Evolutionary conservation across 2,329 filamentous ascomycete species (phyloP), one percentile per base, ranked within the genome.

Genomic region (Aspergillus carbonarius): DNA sequence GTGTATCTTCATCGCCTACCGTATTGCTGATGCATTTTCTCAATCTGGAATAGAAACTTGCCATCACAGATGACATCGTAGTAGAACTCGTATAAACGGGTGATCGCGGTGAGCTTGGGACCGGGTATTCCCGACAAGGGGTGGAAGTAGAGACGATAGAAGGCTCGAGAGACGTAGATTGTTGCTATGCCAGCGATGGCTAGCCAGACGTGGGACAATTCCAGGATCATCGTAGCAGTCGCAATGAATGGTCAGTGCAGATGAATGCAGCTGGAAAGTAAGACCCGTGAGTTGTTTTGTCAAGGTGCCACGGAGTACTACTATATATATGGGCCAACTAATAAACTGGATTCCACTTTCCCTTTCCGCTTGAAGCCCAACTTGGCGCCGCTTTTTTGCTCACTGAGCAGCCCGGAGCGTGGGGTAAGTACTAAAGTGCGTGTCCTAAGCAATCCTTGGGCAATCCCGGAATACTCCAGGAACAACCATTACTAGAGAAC

Each of bases 11-110:
- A 15, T 18, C 27, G 9, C 39, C 5, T 35, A 60, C 58, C 58
- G 10, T 60, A 60, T 49, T 44, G n/a, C n/a, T 56, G 13, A 39
- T 60, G 58, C 49, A 51, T 51, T 39, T 39, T 40, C 32, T 51
- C 20, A 18, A 39, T 40, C 23, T 51, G 32, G 1, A 37, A 40
- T 1, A 51, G 32, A 39, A 51, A 51, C n/a, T n/a, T 20, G 5
- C 49, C 49, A 17, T 32, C 10, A 18, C 15, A n/a, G 20, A 51
- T 30, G 17, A 51, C 35, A 27, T 51, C 49, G 7, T 51, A 40
- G 18, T 51, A 51, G 32, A 51, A 39, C n/a, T 51, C 34, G 10
- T 51, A 51, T 4, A 51, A 13, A 23, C 20, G 18, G 4, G 49
- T 37, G 20, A 39, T 25, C 3, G 32, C 49, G 18, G 49, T 17